These are phyloP conservation scores for Aspergillus pseudotamarii DNA, from an alignment of 2,329 filamentous ascomycete species.

Conservation along the genomic window DNA sequence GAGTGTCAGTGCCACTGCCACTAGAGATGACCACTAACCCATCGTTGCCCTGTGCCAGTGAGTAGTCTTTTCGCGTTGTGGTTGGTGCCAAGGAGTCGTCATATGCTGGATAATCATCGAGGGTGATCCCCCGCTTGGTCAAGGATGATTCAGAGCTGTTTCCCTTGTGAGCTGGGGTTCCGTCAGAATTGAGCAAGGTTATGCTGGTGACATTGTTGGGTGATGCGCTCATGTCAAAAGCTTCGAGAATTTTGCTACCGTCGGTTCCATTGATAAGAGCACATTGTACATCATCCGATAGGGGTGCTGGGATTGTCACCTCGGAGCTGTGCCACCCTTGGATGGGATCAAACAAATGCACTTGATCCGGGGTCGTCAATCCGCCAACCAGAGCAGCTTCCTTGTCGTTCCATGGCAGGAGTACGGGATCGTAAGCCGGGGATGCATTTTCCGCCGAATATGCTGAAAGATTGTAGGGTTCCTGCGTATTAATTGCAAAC, in stretches of 20 bases:
- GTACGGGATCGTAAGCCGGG: slow-evolving; percentile 67
- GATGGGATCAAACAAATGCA: slow-evolving; percentile 71
- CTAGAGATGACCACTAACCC: slow-evolving; percentile 79
- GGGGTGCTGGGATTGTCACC: slow-evolving; percentile 62
- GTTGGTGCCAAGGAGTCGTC: slow-evolving; percentile 73
- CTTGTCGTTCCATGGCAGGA: slow-evolving; percentile 73
- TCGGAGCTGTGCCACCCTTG: slow-evolving; percentile 70
- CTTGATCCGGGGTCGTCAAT: slow-evolving; percentile 62
- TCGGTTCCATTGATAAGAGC: slow-evolving; percentile 72
- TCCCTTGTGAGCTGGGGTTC: slow-evolving; percentile 52
- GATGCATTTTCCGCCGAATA: slow-evolving; percentile 61
- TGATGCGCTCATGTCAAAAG: slow-evolving; percentile 72
- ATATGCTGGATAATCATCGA: slow-evolving; percentile 74
- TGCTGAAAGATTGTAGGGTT: slow-evolving; percentile 66
- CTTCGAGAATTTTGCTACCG: slow-evolving; percentile 75
- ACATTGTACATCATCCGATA: slow-evolving; percentile 64
- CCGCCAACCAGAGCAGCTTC: slow-evolving; percentile 78
- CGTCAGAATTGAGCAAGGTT: slow-evolving; percentile 65
- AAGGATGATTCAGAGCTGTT: slow-evolving; percentile 49
- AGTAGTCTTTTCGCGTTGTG: slow-evolving; percentile 66
- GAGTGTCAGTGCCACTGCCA: slow-evolving; percentile 65
- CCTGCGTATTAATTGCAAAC: slow-evolving; percentile 69
- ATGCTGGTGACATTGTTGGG: slow-evolving; percentile 76
- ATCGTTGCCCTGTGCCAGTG: slow-evolving; percentile 66
- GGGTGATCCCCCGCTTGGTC: slow-evolving; percentile 58